These are phyloP conservation scores for Sporormia fimetaria DNA, from an alignment of 495 filamentous ascomycete species.

Conservation along the genomic window DNA sequence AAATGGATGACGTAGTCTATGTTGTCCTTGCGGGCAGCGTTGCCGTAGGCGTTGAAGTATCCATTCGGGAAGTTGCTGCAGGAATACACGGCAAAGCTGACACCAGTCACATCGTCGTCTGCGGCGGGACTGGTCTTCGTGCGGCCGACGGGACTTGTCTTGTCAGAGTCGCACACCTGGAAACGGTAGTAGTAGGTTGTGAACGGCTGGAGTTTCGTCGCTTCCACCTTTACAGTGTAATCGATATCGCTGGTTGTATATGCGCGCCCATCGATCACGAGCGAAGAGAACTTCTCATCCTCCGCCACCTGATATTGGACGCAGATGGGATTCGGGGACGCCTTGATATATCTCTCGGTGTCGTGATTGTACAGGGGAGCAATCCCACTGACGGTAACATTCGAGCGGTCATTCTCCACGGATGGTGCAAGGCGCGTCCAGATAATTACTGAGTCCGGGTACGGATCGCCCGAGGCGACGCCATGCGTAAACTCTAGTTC, in stretches of 20 bases:
- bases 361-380: constrained; percentile 48
- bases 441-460: constrained; percentile 50
- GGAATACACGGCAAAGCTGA: constrained; percentile 34
- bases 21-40: constrained; percentile 52
- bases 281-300: constrained; percentile 31
- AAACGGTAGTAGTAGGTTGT: constrained; percentile 45
- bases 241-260: constrained; percentile 59
- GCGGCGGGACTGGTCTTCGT: constrained; percentile 33
- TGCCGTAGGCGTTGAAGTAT: constrained; percentile 56
- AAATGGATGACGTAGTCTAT: constrained; percentile 57
- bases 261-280: constrained; percentile 39
- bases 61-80: constrained; percentile 40
- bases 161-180: constrained; percentile 32
- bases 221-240: constrained; percentile 61
- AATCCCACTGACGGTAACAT: constrained; percentile 43
- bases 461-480: constrained; percentile 60
- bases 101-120: constrained; percentile 27
- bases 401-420: constrained; percentile 42
- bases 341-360: constrained; percentile 40
- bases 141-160: constrained; percentile 31
- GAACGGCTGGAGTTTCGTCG: constrained; percentile 44
- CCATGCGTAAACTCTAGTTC: constrained; percentile 55
- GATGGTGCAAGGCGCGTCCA: constrained; percentile 57
- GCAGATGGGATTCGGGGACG: constrained; percentile 48
- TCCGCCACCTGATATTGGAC: constrained; percentile 43